A percentile compares a stretch with the other conserved stretches of the same genome.
Evolutionary conservation across 176 grass and related monocot genomes (phyloP).

Genomic region (Lolium perenne): DNA sequence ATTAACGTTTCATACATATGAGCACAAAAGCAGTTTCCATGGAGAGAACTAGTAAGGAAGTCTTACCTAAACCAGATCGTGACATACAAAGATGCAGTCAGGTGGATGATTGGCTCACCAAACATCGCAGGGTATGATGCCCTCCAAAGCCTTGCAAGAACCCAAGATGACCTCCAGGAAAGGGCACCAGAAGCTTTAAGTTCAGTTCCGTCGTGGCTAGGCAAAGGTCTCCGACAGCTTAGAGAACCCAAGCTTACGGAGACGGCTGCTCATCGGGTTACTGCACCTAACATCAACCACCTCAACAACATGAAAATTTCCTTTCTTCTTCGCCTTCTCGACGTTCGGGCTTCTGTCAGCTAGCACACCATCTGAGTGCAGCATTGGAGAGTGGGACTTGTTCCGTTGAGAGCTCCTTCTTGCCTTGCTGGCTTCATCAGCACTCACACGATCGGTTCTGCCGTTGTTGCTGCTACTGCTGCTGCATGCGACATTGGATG

Average conservation of each 20-base stretch:
- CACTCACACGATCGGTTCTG: constrained; percentile 30
- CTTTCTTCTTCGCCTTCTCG: constrained; percentile 70
- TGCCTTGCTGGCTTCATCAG: constrained; percentile 53
- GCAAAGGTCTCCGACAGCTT: constrained; percentile 94
- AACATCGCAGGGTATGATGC: background rate
- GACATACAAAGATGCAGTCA: constrained; percentile 23
- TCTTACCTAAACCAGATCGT: constrained; percentile 14
- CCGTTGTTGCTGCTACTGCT: constrained; percentile 33
- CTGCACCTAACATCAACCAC: constrained; percentile 89
- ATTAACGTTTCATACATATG: constrained; percentile 23
- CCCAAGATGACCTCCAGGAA: constrained; percentile 15
- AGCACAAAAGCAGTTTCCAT: constrained; percentile 11
- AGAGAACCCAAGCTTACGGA: constrained; percentile 96
- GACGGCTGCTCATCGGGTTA: constrained; percentile 86
- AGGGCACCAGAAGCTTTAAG: constrained; percentile 29
- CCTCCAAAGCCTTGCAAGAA: constrained; percentile 37
- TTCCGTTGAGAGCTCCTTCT: constrained; percentile 50
- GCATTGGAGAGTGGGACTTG: constrained; percentile 53
- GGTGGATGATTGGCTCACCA: constrained; percentile 25
- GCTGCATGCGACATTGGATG: constrained; percentile 37
- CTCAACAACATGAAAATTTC: constrained; percentile 56
- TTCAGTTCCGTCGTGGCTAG: constrained; percentile 49
- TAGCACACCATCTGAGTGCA: constrained; percentile 47
- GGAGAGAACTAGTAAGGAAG: constrained; percentile 12
- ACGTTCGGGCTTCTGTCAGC: constrained; percentile 40